phyloP scores from a whole-genome alignment of 2,329 filamentous ascomycete species.

The Venturia asperata region DNA sequence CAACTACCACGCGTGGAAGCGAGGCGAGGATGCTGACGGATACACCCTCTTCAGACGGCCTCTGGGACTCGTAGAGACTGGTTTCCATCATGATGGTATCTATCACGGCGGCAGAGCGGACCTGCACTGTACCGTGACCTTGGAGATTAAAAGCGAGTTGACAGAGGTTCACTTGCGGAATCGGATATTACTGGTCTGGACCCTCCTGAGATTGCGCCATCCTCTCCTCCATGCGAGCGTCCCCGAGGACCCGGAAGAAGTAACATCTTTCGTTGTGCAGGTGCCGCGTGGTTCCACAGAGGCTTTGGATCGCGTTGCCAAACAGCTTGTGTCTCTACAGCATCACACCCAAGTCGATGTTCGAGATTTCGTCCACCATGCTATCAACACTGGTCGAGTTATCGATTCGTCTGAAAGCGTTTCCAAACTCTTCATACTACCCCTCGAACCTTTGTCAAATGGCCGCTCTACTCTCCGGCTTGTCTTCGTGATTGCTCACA shows the following conservation, averaged over 20 bases:
- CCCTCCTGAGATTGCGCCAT: constrained; percentile 34
- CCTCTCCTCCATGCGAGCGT: constrained; percentile 33
- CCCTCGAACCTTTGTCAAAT: constrained; percentile 23
- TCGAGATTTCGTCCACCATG: constrained; percentile 37
- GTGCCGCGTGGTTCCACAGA: constrained; percentile 27
- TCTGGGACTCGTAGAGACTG: constrained; percentile 38
- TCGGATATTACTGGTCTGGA: constrained; percentile 36
- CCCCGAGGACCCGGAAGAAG: constrained; percentile 18
- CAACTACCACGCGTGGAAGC: constrained; percentile 34
- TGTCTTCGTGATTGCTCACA: constrained; percentile 37
- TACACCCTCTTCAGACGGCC: constrained; percentile 30
- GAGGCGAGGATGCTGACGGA: constrained; percentile 21
- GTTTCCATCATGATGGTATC: constrained; percentile 40
- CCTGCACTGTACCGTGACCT: constrained; percentile 34
- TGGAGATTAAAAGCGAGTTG: constrained; percentile 32
- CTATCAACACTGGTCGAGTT: constrained; percentile 35
- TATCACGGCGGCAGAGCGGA: constrained; percentile 42
- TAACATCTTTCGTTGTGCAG: constrained; percentile 30
- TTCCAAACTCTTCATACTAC: constrained; percentile 36
- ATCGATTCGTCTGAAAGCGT: constrained; percentile 33
- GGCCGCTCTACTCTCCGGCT: constrained; percentile 31
- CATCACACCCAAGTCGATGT: constrained; percentile 30
- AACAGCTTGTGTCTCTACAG: constrained; percentile 32
- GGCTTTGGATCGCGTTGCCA: constrained; percentile 28
- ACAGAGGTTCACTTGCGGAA: constrained; percentile 28